Base-by-base conservation (phyloP, 495 filamentous ascomycete species). In the Apodospora peruviana region DNA sequence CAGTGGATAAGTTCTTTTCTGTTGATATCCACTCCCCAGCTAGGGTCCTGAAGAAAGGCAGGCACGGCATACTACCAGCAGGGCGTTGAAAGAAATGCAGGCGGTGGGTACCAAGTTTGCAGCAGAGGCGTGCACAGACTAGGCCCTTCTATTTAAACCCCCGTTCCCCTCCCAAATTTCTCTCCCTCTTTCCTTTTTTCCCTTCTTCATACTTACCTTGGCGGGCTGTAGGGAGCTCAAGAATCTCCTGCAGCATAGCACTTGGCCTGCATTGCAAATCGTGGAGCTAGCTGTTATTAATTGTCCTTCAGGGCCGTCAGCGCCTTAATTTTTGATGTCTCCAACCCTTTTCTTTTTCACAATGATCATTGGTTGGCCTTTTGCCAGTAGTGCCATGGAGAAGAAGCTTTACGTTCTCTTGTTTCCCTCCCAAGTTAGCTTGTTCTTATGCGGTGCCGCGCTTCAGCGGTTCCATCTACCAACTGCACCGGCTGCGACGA, bases 191-290 rank as follows among this genome's bases (percentile, higher is more conserved):
- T 43, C 47, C n/a, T n/a, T 52, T 41, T 61, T 48, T 61, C 58
- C 59, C 43, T 55, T 62, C 57, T 56, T 60, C 60, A 66, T 68
- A 65, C 63, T 68, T 65, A 66, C 63, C 65, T 68, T 68, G 61
- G 60, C 57, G 45, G 50, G 50, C 40, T 52, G 24, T 39, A 38
- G 47, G 52, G 50, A 56, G 65, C 48, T 68, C 65, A 68, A 47
- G 57, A 66, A 61, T 16, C 44, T 50, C 46, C 43, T 19, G 50
- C 20, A 47, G 43, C 50, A 61, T 44, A 34, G 45, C 27, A 56
- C 50, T 41, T 45, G 54, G 53, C 64, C 62, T 65, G 57, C 64
- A 67, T 67, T 66, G 62, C 62, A 65, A 62, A 59, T 56, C 62
- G 64, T 51, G 64, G 64, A 48, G 61, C 52, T 52, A n/a, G 42